These are phyloP conservation scores for Podaxis sp. DNA, from an alignment of 768 basidiomycete genomes.

Conservation along the genomic window DNA sequence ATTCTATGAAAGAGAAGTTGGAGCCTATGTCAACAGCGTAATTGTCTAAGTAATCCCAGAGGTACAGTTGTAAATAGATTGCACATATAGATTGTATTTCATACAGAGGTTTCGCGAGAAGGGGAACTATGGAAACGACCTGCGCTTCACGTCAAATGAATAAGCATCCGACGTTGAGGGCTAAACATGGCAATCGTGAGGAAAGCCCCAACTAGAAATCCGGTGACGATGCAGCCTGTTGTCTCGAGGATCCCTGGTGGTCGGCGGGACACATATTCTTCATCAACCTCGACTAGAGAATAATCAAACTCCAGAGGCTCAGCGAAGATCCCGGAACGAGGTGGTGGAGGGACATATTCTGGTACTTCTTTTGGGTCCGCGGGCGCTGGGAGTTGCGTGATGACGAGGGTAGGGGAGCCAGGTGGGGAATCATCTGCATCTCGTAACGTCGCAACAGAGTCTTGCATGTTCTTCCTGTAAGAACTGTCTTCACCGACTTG, in stretches of 20 bases:
- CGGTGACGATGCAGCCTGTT: constrained; percentile 42
- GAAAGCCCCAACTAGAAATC: constrained; percentile 46
- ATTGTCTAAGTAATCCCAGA: not conserved
- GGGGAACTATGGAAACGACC: not conserved
- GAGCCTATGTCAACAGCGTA: not conserved
- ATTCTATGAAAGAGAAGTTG: not conserved
- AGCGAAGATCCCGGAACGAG: constrained; percentile 14
- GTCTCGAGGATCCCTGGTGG: constrained; percentile 29
- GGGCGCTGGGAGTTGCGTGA: not conserved
- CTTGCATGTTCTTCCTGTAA: constrained; percentile 3
- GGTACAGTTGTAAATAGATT: not conserved
- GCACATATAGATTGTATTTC: not conserved
- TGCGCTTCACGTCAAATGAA: constrained; percentile 24
- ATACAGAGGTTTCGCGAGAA: not conserved
- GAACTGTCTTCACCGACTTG: constrained; percentile 11
- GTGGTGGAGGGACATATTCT: constrained; percentile 15
- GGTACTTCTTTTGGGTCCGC: not conserved
- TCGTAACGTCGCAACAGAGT: not conserved
- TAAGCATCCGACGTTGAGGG: constrained; percentile 31
- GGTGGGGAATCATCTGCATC: not conserved
- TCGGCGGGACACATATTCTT: constrained; percentile 13
- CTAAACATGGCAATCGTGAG: constrained; percentile 31
- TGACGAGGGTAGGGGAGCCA: constrained; percentile 7
- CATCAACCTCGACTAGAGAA: constrained; percentile 12
- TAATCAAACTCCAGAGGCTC: constrained; percentile 11